Percentiles rank a stretch among this genome's conserved stretches.
Evolutionary conservation across 352 stramenopile genomes (phyloP).

Genomic region (Globisporangium middletonii): DNA sequence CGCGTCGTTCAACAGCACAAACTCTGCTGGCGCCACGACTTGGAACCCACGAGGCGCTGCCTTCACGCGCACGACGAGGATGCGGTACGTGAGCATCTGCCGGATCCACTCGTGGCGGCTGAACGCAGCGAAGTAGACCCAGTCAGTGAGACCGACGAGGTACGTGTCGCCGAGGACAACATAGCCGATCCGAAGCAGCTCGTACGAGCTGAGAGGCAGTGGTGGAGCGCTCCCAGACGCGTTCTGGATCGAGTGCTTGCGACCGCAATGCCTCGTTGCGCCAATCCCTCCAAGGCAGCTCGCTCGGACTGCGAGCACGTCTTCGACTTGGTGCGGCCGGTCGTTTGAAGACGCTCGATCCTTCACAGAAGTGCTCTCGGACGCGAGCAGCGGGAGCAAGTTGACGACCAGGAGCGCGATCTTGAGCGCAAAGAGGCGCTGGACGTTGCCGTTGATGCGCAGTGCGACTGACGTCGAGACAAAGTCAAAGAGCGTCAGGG

Average conservation of each 20-base stretch:
- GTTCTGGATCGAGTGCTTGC: no score
- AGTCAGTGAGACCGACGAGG: no score
- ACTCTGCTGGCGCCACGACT: no score
- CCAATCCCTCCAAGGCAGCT: background rate
- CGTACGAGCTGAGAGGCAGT: constrained; percentile 7
- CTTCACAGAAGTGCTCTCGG: no score
- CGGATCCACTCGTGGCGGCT: no score
- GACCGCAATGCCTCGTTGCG: no score
- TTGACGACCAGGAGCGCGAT: constrained; percentile 8
- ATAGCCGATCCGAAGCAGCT: constrained; percentile 14
- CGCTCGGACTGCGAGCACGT: background rate
- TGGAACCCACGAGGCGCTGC: no score
- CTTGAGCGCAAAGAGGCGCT: constrained; percentile 9
- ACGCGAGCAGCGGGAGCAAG: constrained; percentile 5
- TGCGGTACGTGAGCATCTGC: no score
- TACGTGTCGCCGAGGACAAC: constrained; percentile 8
- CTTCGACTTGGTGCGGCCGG: background rate
- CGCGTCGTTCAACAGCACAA: no score
- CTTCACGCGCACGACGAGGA: no score
- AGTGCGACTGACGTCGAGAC: constrained; percentile 6
- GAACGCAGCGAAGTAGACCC: no score
- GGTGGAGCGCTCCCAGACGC: background rate
- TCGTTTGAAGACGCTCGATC: background rate
- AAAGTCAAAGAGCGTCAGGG: constrained; percentile 3
- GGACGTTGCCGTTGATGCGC: constrained; percentile 10